Evolutionary conservation across 495 filamentous ascomycete species (phyloP).

Genomic region (Penicillium verhagenii): DNA sequence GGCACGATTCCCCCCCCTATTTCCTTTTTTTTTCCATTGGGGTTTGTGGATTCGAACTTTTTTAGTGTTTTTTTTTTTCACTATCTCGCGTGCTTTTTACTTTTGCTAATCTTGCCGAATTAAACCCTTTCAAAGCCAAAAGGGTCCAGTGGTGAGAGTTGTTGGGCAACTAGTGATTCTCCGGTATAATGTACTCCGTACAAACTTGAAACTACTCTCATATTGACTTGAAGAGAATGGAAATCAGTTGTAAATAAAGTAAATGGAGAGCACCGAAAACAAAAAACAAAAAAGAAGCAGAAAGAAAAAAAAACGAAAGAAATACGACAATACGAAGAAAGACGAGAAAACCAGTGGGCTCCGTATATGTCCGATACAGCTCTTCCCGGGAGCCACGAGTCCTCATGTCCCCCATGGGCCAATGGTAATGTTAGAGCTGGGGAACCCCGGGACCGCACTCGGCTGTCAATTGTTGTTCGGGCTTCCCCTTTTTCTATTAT

Average conservation of each 20-base stretch:
- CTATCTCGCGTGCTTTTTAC: too few species aligned
- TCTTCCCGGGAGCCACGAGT: neutral
- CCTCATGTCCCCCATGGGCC: neutral
- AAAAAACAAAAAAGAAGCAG: neutral
- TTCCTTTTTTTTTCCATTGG: neutral
- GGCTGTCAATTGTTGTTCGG: too few species aligned
- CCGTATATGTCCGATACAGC: neutral
- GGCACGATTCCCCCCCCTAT: neutral
- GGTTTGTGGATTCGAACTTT: neutral
- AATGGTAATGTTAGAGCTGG: neutral
- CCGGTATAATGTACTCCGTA: too few species aligned
- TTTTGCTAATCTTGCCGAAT: neutral
- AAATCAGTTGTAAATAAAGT: neutral
- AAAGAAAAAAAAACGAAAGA: neutral
- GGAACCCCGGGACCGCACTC: neutral
- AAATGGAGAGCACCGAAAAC: neutral
- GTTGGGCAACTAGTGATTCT: constrained; percentile 48
- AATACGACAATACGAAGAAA: neutral
- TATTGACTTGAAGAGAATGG: too few species aligned
- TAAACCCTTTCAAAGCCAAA: neutral
- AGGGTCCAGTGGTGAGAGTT: constrained; percentile 16
- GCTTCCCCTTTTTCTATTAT: neutral
- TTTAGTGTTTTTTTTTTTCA: neutral
- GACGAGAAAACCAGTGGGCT: neutral
- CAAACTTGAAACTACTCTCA: too few species aligned